These are phyloP conservation scores for Vickermania ingenoplastis DNA, from an alignment of 208 protist genomes.

Conservation along the genomic window DNA sequence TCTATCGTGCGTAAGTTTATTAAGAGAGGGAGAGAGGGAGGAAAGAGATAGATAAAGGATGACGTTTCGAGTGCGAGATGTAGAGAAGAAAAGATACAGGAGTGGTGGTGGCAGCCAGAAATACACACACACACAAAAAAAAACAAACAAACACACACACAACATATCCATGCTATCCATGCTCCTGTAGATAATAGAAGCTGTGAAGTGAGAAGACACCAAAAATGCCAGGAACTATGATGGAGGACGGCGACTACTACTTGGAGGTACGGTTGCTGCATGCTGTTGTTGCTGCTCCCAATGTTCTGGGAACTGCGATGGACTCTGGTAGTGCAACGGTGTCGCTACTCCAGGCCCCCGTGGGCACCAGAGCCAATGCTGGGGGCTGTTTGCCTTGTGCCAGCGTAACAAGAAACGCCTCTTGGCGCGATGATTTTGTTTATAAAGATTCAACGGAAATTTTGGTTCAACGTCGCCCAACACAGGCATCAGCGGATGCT, in stretches of 20 bases:
- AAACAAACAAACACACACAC: neutral
- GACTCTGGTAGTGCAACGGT: constrained; percentile 51
- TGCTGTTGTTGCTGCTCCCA: constrained; percentile 40
- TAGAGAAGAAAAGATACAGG: too few species aligned
- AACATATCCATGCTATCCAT: neutral
- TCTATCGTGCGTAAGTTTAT: too few species aligned
- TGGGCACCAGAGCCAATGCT: constrained; percentile 83
- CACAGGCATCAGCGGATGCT: constrained; percentile 83
- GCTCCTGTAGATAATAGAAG: neutral
- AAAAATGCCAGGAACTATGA: neutral
- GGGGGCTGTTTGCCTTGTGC: constrained; percentile 87
- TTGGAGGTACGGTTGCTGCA: neutral
- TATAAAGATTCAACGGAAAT: constrained; percentile 85
- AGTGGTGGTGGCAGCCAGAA: neutral
- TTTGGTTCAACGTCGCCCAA: constrained; percentile 84
- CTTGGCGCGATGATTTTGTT: constrained; percentile 83
- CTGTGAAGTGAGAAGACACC: neutral
- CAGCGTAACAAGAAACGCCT: constrained; percentile 74
- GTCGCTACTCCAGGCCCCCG: constrained; percentile 38
- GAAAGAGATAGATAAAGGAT: too few species aligned
- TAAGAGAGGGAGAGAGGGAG: too few species aligned
- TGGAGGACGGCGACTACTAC: neutral
- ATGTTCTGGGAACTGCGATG: constrained; percentile 67
- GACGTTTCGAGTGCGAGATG: too few species aligned
- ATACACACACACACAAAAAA: neutral